Conservation (phyloP, 352 stramenopile species). For the Globisporangium rhizosaccharum region DNA sequence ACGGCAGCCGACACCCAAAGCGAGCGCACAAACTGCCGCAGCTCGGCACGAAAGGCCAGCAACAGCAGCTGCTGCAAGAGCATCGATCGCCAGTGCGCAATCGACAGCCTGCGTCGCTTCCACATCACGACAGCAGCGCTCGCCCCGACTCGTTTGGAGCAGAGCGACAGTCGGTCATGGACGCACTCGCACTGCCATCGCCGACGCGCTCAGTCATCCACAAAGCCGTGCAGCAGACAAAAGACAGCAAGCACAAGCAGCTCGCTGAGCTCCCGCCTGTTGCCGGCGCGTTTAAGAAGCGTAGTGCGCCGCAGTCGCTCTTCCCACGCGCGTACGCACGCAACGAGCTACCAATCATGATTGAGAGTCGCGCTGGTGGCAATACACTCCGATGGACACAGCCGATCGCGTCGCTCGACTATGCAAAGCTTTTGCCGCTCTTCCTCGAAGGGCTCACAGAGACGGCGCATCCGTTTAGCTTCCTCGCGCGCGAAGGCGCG, state of each 20-base stretch:
- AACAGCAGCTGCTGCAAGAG: constrained; percentile 3
- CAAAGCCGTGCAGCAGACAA: constrained; percentile 45
- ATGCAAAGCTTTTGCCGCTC: constrained; percentile 83
- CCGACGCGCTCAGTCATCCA: constrained; percentile 53
- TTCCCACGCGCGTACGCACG: constrained; percentile 59
- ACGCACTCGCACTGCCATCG: constrained; percentile 42
- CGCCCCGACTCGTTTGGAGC: constrained; percentile 36
- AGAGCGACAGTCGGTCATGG: constrained; percentile 47
- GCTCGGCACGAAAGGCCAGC: constrained; percentile 14
- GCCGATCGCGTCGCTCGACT: constrained; percentile 68
- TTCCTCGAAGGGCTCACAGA: constrained; percentile 91
- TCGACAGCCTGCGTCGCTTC: background rate
- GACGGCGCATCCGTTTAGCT: constrained; percentile 62
- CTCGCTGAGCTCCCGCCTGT: constrained; percentile 38
- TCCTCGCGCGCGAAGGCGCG: constrained; percentile 72
- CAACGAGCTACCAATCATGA: constrained; percentile 65
- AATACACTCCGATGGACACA: constrained; percentile 57
- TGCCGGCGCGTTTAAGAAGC: constrained; percentile 52
- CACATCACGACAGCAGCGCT: background rate
- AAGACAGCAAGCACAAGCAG: constrained; percentile 25
- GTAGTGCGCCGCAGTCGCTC: constrained; percentile 28
- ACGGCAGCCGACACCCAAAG: constrained; percentile 18
- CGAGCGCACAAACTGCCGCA: constrained; percentile 44
- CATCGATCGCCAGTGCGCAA: background rate
- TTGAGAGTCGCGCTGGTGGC: constrained; percentile 41